phyloP scores from a whole-genome alignment of 2,329 filamentous ascomycete genomes.

The Neospermospora avenae region DNA sequence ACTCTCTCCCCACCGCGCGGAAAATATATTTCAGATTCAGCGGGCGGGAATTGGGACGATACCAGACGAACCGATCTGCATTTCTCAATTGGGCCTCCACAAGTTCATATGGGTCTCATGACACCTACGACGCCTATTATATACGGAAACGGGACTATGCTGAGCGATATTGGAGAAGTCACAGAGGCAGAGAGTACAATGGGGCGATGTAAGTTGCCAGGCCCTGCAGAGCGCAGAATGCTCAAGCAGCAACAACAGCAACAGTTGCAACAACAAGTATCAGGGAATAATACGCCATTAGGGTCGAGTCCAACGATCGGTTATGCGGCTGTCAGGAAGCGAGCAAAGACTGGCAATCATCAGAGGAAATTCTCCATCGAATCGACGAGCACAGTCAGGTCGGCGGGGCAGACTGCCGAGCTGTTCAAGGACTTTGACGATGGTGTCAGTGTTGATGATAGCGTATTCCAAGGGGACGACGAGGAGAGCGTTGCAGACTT shows the following conservation, averaged over 20 bases:
- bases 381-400: slow-evolving; percentile 59
- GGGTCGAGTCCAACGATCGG: slow-evolving; percentile 47
- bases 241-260: slow-evolving; percentile 30
- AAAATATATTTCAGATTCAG: slow-evolving; percentile 38
- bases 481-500: slow-evolving; percentile 57
- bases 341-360: slow-evolving; percentile 43
- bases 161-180: slow-evolving; percentile 61
- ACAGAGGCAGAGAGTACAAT: slow-evolving; percentile 50
- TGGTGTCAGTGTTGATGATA: slow-evolving; percentile 58
- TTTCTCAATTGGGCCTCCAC: slow-evolving; percentile 39
- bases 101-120: slow-evolving; percentile 41
- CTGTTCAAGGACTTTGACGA: slow-evolving; percentile 62
- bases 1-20: slow-evolving; percentile 43
- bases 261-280: slow-evolving; percentile 8
- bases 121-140: slow-evolving; percentile 61
- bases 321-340: slow-evolving; percentile 44
- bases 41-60: slow-evolving; percentile 38
- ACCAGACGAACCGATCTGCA: slow-evolving; percentile 25
- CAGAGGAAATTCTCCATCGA: slow-evolving; percentile 55
- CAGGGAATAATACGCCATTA: slow-evolving; percentile 28
- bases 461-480: slow-evolving; percentile 64
- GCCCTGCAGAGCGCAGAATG: slow-evolving; percentile 31
- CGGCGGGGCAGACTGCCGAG: slow-evolving; percentile 43
- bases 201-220: slow-evolving; percentile 39
- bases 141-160: slow-evolving; percentile 66